These are phyloP conservation scores for Schwanniomyces occidentalis DNA, from an alignment of 805 yeast genomes.

Conservation along the genomic window DNA sequence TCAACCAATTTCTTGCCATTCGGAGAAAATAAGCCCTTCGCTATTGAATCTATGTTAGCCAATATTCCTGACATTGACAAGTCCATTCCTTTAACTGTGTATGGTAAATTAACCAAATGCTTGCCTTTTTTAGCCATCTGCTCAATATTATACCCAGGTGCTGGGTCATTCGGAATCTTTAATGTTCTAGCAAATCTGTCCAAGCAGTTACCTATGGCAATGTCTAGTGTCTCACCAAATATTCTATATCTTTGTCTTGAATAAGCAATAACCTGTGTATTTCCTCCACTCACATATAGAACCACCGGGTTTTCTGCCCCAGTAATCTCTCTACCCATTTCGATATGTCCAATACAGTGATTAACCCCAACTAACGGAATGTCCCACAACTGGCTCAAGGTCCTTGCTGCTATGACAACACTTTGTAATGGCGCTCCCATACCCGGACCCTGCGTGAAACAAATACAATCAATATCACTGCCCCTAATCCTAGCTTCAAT, in stretches of 20 bases:
- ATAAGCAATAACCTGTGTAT: conserved; percentile 97
- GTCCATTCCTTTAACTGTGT: conserved; percentile 99
- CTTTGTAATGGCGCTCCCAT: conserved; percentile 99
- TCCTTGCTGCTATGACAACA: conserved; percentile 89
- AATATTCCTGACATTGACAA: conserved; percentile 93
- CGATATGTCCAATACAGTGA: conserved; percentile 97
- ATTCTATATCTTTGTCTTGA: conserved; percentile 91
- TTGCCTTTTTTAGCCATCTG: conserved; percentile 78
- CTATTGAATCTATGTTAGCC: conserved; percentile 79
- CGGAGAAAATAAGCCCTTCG: conserved; percentile 62
- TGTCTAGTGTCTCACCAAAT: conserved; percentile 98
- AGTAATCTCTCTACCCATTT: conserved; percentile 98
- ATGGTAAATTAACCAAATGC: conserved; percentile 75
- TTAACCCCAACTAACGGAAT: conserved; percentile 92
- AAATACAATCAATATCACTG: conserved; percentile 69
- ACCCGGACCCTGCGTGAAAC: conserved; percentile 98
- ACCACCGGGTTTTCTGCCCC: conserved; percentile 98
- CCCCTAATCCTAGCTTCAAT: conserved; percentile 55
- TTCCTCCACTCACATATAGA: conserved; percentile 95
- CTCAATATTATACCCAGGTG: conserved; percentile 97
- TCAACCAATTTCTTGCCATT: conserved; percentile 40
- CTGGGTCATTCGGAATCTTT: conserved; percentile 86
- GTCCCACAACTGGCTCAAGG: conserved; percentile 75
- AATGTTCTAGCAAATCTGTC: conserved; percentile 94
- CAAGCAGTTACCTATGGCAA: conserved; percentile 95